These are phyloP conservation scores for Xylaria venustula DNA, from an alignment of 495 filamentous ascomycete genomes.

Conservation along the genomic window DNA sequence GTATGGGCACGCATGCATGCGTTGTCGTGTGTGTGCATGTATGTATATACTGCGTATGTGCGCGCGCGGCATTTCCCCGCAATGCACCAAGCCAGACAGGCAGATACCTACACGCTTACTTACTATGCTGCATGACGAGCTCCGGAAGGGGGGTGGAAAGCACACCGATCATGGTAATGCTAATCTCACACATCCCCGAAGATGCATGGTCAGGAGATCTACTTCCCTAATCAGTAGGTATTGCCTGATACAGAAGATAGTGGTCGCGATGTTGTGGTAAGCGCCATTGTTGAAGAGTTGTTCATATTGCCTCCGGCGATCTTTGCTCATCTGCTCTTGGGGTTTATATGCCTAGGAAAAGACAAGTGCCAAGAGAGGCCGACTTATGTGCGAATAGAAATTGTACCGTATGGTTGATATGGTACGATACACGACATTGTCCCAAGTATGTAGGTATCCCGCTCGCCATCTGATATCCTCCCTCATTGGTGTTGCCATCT, in stretches of 20 bases:
- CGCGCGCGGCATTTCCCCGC: constrained; percentile 10
- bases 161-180: neutral
- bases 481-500: neutral
- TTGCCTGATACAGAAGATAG: no score
- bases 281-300: no score
- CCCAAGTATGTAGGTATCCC: no score
- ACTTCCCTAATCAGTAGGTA: no score
- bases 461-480: neutral
- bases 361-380: no score
- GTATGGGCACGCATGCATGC: neutral
- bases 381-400: no score
- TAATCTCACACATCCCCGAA: neutral
- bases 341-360: no score
- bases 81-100: neutral
- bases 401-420: constrained; percentile 1
- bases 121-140: constrained; percentile 6
- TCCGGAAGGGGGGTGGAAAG: no score
- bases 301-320: no score
- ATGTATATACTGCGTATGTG: neutral
- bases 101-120: neutral
- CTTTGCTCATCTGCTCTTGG: no score
- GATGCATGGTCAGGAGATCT: neutral
- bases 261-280: no score
- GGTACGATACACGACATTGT: neutral
- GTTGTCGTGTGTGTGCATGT: constrained; percentile 5